Evolutionary conservation across 1,139 yeast species (phyloP).

Genomic region (Yamadazyma dushanensis): DNA sequence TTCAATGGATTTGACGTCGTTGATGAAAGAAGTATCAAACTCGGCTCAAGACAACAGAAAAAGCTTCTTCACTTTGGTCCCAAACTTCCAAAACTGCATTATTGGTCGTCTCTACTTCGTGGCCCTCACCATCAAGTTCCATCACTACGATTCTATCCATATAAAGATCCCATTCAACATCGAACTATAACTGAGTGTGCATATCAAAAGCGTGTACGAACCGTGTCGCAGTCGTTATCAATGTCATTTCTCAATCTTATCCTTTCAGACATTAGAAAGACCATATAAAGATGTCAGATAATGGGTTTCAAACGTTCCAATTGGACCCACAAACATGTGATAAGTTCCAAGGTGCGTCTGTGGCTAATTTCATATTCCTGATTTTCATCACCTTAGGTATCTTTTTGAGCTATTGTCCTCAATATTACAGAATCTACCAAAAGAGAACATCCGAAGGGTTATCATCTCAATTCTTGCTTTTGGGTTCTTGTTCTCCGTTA

Average conservation of each 20-base stretch:
- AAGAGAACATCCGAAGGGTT: slow-evolving; percentile 77
- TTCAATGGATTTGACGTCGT: slow-evolving; percentile 23
- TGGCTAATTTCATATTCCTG: slow-evolving; percentile 49
- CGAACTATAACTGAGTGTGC: slow-evolving; percentile 1
- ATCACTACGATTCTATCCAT: slow-evolving; percentile 30
- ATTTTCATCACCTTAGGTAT: slow-evolving; percentile 64
- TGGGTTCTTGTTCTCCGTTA: slow-evolving; percentile 73
- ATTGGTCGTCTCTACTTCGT: slow-evolving; percentile 53
- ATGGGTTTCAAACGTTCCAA: not conserved
- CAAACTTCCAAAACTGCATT: slow-evolving; percentile 58
- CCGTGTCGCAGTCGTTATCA: not conserved
- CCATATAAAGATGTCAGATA: not conserved
- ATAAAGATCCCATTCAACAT: slow-evolving; percentile 40
- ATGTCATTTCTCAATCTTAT: not conserved
- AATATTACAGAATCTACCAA: slow-evolving; percentile 58
- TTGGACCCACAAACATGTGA: slow-evolving; percentile 29
- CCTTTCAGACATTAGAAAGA: not conserved
- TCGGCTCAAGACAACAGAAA: slow-evolving; percentile 20
- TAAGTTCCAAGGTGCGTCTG: slow-evolving; percentile 47
- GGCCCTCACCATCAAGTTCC: slow-evolving; percentile 30
- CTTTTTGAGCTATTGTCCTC: slow-evolving; percentile 74
- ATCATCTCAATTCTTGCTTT: slow-evolving; percentile 67
- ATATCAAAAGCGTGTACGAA: not conserved
- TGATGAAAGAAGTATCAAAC: slow-evolving; percentile 17
- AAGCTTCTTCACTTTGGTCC: slow-evolving; percentile 46